Evolutionary conservation across 768 basidiomycete genomes (phyloP), one percentile per base, ranked within the genome.

Genomic region (Serendipita sp.): DNA sequence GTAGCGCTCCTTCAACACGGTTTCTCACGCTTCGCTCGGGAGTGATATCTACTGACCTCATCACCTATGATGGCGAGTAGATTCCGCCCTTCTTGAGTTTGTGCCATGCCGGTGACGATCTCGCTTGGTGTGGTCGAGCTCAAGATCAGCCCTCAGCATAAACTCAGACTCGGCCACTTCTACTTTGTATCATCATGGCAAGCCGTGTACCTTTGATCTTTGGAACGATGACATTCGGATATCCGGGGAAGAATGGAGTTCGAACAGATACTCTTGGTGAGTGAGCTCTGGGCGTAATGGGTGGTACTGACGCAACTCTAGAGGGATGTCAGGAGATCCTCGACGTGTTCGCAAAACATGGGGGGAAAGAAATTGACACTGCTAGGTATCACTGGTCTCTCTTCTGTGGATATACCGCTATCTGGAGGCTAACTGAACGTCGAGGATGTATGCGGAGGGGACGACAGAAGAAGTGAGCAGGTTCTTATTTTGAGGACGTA

Each of bases 21-120:
- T 22, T 22, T 28, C 13, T 24, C 33, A 22, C 22, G 16, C 38
- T n/a, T n/a, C n/a, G n/a, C n/a, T n/a, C n/a, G n/a, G n/a, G n/a
- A 20, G 22, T 31, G 41, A 26, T 51, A 16, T 26, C 28, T 51
- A 67, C 76, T 62, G 67, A 94, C 95, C 78, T 99, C 96, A 73
- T 98, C 96, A 42, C 95, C 96, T 67, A 99, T 98, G 71, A 94
- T 91, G 34, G 96, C 95, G 43, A 99, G 81, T 43, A 98, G 76
- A 65, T 80, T 87, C 62, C 95, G 82, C 28, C 53, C 53, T 58
- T 58, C 53, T 31, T 58, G 53, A 11, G 20, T 28, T 31, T 42
- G 43, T 42, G 43, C 60, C 60, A 61, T 61, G 20, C n/a, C 34
- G 34, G 14, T 14, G 34, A 38, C 34, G 14, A 14, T 14, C 14